Evolutionary conservation across 2,329 filamentous ascomycete genomes (phyloP).

Genomic region (Aschersonia sp.): DNA sequence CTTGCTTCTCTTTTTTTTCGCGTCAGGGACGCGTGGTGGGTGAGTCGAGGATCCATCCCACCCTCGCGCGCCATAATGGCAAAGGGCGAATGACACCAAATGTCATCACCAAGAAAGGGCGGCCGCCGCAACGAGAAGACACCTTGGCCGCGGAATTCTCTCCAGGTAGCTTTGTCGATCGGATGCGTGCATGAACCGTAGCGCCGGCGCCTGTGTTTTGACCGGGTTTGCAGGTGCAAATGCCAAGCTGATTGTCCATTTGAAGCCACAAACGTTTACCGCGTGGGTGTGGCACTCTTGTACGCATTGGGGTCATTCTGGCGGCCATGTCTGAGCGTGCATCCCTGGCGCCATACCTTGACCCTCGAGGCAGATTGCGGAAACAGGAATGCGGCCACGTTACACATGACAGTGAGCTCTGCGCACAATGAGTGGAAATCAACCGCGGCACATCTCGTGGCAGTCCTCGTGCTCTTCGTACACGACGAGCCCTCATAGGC

Average conservation of each 20-base stretch:
- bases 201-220: background rate
- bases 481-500: too few species aligned
- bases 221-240: background rate
- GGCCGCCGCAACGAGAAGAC: too few species aligned
- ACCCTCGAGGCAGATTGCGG: background rate
- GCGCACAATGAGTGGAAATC: too few species aligned
- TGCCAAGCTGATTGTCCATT: background rate
- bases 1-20: background rate
- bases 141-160: background rate
- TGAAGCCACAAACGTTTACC: background rate
- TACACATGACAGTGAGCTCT: background rate
- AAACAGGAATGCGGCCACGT: background rate
- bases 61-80: background rate
- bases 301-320: background rate
- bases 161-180: background rate
- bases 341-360: background rate
- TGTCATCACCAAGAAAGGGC: background rate
- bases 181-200: background rate
- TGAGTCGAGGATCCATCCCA: background rate
- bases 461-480: too few species aligned
- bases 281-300: background rate
- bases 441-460: too few species aligned
- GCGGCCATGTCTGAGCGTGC: conserved; percentile 1
- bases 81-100: background rate
- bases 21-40: background rate